Base-by-base conservation (phyloP, 805 yeast species). In the Metschnikowia reukaufii region DNA sequence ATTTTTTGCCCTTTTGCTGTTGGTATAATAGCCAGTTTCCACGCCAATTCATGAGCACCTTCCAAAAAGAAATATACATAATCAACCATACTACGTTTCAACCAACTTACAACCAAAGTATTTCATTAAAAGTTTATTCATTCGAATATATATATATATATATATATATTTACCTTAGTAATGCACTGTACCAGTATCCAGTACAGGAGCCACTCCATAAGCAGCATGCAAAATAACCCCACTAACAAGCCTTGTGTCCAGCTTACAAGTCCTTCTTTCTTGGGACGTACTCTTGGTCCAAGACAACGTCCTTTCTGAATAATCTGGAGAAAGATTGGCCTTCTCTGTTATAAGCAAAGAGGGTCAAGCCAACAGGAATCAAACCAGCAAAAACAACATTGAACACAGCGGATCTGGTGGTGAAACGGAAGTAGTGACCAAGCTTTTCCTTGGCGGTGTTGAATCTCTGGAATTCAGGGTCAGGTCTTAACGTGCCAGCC, bases 401-500 rank as follows among this genome's bases (percentile, higher is more conserved):
- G 60, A 70, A 69, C 17, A 60, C 37, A 12, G 67, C 70, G 6
- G 73, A 66, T 50, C 62, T 64, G 19, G 74, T 65, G 44, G 62
- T 72, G 63, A 72, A 70, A 41, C 77, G 65, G 60, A 72, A 72
- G 59, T 64, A 66, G 57, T 65, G 66, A 25, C 77, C 76, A 32
- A 61, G 55, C 51, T 61, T 66, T 52, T 72, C 77, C 52, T 67
- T 72, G 43, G 74, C 74, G 27, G 61, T 52, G 54, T 72, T 72
- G 61, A 72, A 72, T 51, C 65, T 63, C 56, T 70, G 72, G 36
- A 70, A 64, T 40, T 62, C 74, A 36, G 65, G 67, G 55, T 72
- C 77, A 49, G 73, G 74, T 60, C 57, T 66, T 51, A 72, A 68
- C 36, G 77, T 72, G 50, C 62, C 68, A 41, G 76, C 77, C 77